These are phyloP conservation scores for Firmiana major DNA, from an alignment of 345 rosid species.

Conservation along the genomic window DNA sequence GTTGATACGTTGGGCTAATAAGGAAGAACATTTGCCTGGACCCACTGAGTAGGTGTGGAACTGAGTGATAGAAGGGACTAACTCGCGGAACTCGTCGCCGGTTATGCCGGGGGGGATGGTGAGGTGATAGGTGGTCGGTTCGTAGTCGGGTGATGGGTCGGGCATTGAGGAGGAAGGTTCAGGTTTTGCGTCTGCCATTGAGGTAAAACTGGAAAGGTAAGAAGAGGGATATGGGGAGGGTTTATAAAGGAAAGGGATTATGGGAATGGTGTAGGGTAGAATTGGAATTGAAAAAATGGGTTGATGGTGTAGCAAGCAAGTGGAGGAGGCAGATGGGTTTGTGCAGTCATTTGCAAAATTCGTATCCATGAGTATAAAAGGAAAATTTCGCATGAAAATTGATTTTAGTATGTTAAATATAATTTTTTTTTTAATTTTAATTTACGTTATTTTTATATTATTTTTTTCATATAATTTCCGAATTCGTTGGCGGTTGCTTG, in stretches of 20 bases:
- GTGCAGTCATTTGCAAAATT: no score
- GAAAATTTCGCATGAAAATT: no score
- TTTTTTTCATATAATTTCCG: no score
- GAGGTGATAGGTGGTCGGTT: conserved; percentile 38
- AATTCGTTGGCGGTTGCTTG: no score
- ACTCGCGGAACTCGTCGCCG: conserved; percentile 46
- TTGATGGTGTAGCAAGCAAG: no score
- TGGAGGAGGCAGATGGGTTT: no score
- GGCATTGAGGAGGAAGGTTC: conserved; percentile 1
- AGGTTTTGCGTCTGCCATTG: conserved; percentile 18
- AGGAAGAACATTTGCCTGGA: conserved; percentile 59
- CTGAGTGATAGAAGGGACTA: conserved; percentile 42
- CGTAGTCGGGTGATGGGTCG: conserved; percentile 12
- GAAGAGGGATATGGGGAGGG: not conserved
- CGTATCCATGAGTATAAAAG: no score
- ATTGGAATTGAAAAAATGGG: not conserved
- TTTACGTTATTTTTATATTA: no score
- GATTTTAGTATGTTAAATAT: no score
- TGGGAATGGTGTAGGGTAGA: conserved; percentile 15
- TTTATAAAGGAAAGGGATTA: conserved; percentile 1
- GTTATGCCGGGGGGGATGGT: conserved; percentile 50
- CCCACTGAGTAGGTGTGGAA: conserved; percentile 63
- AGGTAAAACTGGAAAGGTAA: not conserved
- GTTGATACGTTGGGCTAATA: conserved; percentile 49
- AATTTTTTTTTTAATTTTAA: no score